Base-by-base conservation (phyloP, 2,329 filamentous ascomycete genomes). In the Dichotomopilus funicola region DNA sequence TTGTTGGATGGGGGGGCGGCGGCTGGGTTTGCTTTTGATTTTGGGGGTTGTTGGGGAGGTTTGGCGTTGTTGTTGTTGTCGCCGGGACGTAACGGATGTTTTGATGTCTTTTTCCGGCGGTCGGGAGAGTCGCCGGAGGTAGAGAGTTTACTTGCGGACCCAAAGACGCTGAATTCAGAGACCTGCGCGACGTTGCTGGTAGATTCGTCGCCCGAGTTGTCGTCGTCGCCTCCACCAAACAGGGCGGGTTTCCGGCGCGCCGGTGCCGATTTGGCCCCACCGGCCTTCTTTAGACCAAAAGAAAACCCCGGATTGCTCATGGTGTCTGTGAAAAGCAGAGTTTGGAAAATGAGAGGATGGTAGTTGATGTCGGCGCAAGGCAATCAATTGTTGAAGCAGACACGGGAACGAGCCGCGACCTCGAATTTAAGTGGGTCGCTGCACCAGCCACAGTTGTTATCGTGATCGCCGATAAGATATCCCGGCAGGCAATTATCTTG, bases 231-330 rank as follows among this genome's bases (percentile, higher is more conserved):
- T 59, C 79, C 78, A 59, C 80, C 81, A 62, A 88, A 83, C 59
- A 82, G 75, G 1, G 62, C 55, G 13, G 78, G 72, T 65, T 79
- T 83, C 62, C 76, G 72, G 62, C 76, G 81, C 1, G 71, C 67
- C 3, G 76, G 75, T 35, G 71, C 71, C 4, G 77, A 71, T 63
- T 81, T 83, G 2, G 75, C 70, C 57, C 71, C 70, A 53, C 70
- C 71, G 2, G 75, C 66, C 68, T 86, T 88, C 65, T 83, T 85
- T 49, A 88, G 75, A 50, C 84, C 85, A 62, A 77, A 78, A 41
- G 75, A 73, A 27, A 79, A 63, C 27, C 66, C 70, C n/a, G 75
- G 73, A 57, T 76, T 78, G 67, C 72, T 76, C 75, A 78, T 79
- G 34, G 44, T 49, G 10, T 3, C 3, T 27, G 19, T 27, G 19